Evolutionary conservation across 2,329 filamentous ascomycete genomes (phyloP), one percentile per base, ranked within the genome.

Genomic region (Aspergillus persii): DNA sequence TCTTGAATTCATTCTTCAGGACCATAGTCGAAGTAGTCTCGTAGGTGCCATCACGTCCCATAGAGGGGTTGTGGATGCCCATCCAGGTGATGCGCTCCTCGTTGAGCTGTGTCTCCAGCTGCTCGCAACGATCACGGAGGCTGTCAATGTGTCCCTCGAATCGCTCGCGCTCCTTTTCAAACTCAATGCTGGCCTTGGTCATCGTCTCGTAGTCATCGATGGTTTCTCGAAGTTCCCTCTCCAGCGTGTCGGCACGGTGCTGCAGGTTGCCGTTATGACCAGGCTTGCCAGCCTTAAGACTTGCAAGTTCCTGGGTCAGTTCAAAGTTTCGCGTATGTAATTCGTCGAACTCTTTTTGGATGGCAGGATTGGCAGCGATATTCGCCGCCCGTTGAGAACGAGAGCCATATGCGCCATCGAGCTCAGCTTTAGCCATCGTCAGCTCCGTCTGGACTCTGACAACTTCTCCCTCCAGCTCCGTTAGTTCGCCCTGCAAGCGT

Each of bases 361-460:
- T 79, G 26, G 79, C 79, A 3, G 82, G 83, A 53, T 85, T 85
- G 50, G 80, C 78, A 8, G 84, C 84, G 9, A 83, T 83, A 70
- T 89, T 86, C n/a, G 86, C 87, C 11, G 87, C 86, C 33, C 88
- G 84, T 71, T 90, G 81, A 8, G 86, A 84, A 54, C 88, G 81
- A n/a, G 83, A 85, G 46, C 95, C 95, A 71, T 98, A 97, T 71
- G 96, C 96, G 62, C 92, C 92, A 68, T 96, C 95, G 29, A 98
- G 90, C 74, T 98, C 94, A 55, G 93, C 91, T 70, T 87, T 86
- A 29, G 90, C 92, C 66, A 98, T 89, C n/a, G 94, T 96, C 47
- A 98, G 84, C 79, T 98, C 88, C 2, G 88, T 90, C 39, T 86
- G 87, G 5, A 89, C 79, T 54, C 85, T 81, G 3, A 89, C 86